Evolutionary conservation across 2,329 filamentous ascomycete genomes (phyloP).

Genomic region (Curvularia sp.): DNA sequence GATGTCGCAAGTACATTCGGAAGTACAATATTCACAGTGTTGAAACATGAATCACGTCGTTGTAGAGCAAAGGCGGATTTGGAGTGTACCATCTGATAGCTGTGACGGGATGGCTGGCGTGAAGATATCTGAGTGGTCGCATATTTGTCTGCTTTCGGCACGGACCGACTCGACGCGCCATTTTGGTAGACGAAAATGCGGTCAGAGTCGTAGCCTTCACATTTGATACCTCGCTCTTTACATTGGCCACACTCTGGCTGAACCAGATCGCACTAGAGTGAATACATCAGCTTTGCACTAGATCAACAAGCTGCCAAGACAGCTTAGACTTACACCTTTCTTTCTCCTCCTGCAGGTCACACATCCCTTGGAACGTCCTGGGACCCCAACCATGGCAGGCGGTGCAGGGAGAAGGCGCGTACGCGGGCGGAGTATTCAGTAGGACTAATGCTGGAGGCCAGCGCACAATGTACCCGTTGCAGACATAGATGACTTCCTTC

Average conservation of each 20-base stretch:
- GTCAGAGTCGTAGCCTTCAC: constrained; percentile 70
- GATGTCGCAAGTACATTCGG: constrained; percentile 27
- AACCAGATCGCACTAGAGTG: constrained; percentile 65
- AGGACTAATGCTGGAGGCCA: constrained; percentile 8
- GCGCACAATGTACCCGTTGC: constrained; percentile 32
- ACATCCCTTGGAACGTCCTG: constrained; percentile 46
- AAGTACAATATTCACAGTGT: constrained; percentile 14
- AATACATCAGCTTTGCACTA: constrained; percentile 3
- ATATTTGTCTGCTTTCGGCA: constrained; percentile 1
- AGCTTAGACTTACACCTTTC: constrained; percentile 60
- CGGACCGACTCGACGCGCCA: background rate
- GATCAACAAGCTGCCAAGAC: background rate
- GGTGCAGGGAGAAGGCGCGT: background rate
- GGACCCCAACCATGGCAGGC: constrained; percentile 33
- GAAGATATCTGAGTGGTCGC: constrained; percentile 5
- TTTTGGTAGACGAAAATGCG: constrained; percentile 64
- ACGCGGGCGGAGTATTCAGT: background rate
- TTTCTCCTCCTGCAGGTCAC: constrained; percentile 52
- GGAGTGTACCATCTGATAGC: constrained; percentile 6
- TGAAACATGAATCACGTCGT: background rate
- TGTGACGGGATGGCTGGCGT: constrained; percentile 10
- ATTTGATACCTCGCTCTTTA: constrained; percentile 63
- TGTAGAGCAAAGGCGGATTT: constrained; percentile 1
- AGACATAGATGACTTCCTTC: constrained; percentile 14
- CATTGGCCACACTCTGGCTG: constrained; percentile 69